phyloP scores from a whole-genome alignment of 495 filamentous ascomycete genomes.

The Thermothielavioides terrestris region DNA sequence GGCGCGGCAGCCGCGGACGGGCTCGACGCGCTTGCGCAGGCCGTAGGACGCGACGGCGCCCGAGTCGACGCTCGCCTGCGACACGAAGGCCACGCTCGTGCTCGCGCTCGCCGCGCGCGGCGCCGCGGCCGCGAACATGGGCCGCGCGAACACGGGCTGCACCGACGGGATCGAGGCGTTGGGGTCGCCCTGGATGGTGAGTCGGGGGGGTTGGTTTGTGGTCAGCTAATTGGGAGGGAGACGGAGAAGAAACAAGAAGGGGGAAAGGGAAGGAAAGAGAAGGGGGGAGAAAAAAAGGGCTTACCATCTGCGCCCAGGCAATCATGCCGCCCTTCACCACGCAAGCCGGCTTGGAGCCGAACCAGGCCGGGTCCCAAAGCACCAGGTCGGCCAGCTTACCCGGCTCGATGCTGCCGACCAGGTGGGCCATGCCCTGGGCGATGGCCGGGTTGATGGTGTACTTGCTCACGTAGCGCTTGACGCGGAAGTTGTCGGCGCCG shows the following conservation, averaged over 20 bases:
- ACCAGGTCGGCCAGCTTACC: constrained; percentile 92
- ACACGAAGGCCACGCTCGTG: constrained; percentile 78
- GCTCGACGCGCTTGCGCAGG: constrained; percentile 71
- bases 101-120: too few relatives aligned
- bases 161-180: constrained; percentile 90
- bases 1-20: constrained; percentile 69
- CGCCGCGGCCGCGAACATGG: constrained; percentile 76
- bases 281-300: constrained; percentile 9
- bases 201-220: not conserved
- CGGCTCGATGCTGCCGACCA: constrained; percentile 80
- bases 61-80: constrained; percentile 55
- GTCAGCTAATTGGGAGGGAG: too few relatives aligned
- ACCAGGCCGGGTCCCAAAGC: constrained; percentile 76
- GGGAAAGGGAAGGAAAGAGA: not conserved
- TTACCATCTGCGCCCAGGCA: constrained; percentile 74
- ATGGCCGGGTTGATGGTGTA: constrained; percentile 97
- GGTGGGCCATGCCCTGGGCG: constrained; percentile 84
- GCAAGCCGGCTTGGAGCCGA: constrained; percentile 76
- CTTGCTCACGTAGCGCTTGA: constrained; percentile 90
- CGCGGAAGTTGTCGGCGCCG: constrained; percentile 84
- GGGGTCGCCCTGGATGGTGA: constrained; percentile 62
- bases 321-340: constrained; percentile 92
- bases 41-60: constrained; percentile 62
- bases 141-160: constrained; percentile 75
- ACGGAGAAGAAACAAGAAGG: not conserved